Evolutionary conservation across 768 basidiomycete species (phyloP), one percentile per base, ranked within the genome.

Genomic region (Chalciporus pseudorubinellus): DNA sequence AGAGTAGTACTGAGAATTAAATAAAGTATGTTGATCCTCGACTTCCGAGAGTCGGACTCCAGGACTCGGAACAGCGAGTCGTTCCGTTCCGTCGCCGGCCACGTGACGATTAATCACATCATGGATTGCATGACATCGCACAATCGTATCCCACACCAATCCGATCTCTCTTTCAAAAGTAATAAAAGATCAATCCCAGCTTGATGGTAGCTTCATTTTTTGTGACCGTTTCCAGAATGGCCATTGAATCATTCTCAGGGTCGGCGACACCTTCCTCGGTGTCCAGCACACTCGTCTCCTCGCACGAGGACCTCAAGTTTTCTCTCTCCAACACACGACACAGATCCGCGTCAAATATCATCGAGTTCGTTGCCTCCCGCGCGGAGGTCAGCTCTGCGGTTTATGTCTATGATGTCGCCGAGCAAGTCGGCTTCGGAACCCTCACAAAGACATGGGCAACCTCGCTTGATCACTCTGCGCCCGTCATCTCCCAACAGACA

Each of bases 331-430:
- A 21, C 13, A 16, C 52, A 1, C 60, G 51, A 9, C 46, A 50
- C 47, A 45, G 16, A 28, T 76, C 80, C 4, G 81, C 87, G 16
- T 88, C 85, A 16, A 77, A 78, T 19, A 63, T 84, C 51, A 72
- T 92, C 46, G 90, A 93, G 71, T 81, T 77, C 53, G 69, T 90
- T 34, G 75, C 87, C 6, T 85, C 86, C 9, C 78, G 77, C 36
- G 55, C 72, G 2, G 66, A 70, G 8, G 66, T 76, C 22, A 87
- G 79, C 67, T 88, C 87, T 18, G 71, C 80, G 16, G 80, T 93
- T 51, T 90, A 91, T 65, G 68, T 91, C 39, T 93, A 89, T 62
- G 91, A 93, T 60, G 76, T 92, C 48, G 89, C 92, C 18, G 84
- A 87, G 58, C 87, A 92, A 62, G 78, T 78, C n/a, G 91, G 91